Evolutionary conservation across 164 flowering plant genomes (phyloP).

Genomic region (Cinnamomum micranthum): DNA sequence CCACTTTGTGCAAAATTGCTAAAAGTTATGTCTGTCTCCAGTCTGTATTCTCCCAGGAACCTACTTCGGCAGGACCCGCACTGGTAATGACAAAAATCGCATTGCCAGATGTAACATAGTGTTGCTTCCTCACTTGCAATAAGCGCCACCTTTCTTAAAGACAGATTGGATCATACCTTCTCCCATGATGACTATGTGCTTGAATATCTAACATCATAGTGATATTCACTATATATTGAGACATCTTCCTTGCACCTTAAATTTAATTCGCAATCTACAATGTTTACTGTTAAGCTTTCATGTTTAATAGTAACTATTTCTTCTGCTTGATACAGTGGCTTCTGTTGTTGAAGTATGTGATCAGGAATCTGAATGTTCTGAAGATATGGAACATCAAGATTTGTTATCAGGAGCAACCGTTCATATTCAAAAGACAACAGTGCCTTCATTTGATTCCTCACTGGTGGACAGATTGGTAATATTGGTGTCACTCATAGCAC

Average conservation of each 20-base stretch:
- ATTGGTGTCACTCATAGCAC: background rate
- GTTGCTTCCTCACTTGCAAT: too few relatives aligned
- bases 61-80: too few relatives aligned
- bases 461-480: conserved; percentile 36
- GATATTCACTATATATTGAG: too few relatives aligned
- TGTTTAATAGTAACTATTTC: background rate
- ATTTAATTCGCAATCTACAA: background rate
- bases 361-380: conserved; percentile 16
- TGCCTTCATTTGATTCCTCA: conserved; percentile 7
- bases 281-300: background rate
- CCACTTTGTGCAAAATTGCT: too few relatives aligned
- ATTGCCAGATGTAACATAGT: too few relatives aligned
- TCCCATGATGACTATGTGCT: background rate
- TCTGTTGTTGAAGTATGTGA: background rate
- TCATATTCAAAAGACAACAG: conserved; percentile 24
- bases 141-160: background rate
- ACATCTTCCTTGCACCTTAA: background rate
- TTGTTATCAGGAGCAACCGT: conserved; percentile 23
- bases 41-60: too few relatives aligned
- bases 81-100: too few relatives aligned
- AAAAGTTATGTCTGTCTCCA: too few relatives aligned
- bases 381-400: conserved; percentile 22
- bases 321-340: conserved; percentile 4
- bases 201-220: background rate
- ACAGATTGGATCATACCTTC: background rate